phyloP scores from a whole-genome alignment of 805 yeast genomes.

The Wickerhamomyces canadensis region DNA sequence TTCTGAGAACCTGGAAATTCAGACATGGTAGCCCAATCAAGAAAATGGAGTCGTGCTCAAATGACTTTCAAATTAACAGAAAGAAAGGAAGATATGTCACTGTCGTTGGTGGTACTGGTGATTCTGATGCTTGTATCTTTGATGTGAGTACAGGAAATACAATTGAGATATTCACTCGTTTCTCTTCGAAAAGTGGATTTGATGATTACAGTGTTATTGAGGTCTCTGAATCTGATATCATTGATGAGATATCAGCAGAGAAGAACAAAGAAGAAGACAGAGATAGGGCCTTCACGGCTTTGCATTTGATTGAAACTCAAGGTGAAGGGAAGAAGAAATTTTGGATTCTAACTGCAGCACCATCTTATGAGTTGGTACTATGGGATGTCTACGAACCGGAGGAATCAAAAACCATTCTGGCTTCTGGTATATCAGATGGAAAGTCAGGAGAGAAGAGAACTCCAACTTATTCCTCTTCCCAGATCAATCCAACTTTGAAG shows the following conservation, averaged over 20 bases:
- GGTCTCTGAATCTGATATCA: conserved; percentile 6
- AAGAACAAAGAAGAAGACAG: neutral
- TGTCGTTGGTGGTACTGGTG: conserved; percentile 64
- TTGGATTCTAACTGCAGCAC: conserved; percentile 15
- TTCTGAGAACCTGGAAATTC: conserved; percentile 59
- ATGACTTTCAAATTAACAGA: conserved; percentile 27
- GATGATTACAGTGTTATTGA: conserved; percentile 17
- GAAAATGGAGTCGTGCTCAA: conserved; percentile 40
- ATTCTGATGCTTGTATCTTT: conserved; percentile 64
- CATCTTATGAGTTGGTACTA: conserved; percentile 20
- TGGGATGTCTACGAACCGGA: conserved; percentile 34
- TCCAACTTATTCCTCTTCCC: conserved; percentile 20
- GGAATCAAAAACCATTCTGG: conserved; percentile 28
- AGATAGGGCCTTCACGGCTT: conserved; percentile 14
- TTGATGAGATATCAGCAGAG: neutral
- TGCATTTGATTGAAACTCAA: conserved; percentile 15
- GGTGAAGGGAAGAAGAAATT: conserved; percentile 14
- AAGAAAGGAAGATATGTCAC: conserved; percentile 40
- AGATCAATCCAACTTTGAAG: conserved; percentile 33
- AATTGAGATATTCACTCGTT: conserved; percentile 31
- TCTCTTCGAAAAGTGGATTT: conserved; percentile 7
- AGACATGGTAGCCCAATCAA: conserved; percentile 45
- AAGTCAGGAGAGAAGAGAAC: neutral
- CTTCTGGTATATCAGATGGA: neutral
- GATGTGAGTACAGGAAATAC: conserved; percentile 64